phyloP scores from a whole-genome alignment of 2,329 filamentous ascomycete genomes.

The Monilinia polystroma region DNA sequence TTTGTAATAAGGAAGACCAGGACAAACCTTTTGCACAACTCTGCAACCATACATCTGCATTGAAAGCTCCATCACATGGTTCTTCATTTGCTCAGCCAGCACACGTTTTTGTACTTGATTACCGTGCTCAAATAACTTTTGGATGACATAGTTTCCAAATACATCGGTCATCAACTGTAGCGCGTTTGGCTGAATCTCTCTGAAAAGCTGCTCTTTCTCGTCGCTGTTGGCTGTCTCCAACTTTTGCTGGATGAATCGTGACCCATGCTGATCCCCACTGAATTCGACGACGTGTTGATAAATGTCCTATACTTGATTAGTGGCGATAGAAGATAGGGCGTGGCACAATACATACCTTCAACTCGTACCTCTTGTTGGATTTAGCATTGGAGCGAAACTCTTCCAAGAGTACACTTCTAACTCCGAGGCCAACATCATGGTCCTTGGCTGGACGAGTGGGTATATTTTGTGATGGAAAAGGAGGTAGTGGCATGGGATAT shows the following conservation, averaged over 20 bases:
- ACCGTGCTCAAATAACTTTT: constrained; percentile 96
- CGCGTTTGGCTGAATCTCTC: constrained; percentile 80
- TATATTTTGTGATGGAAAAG: constrained; percentile 33
- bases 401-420: constrained; percentile 71
- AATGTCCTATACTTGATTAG: constrained; percentile 62
- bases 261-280: constrained; percentile 92
- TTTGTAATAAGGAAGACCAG: neutral
- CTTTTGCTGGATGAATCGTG: constrained; percentile 91
- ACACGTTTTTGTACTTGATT: constrained; percentile 90
- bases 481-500: constrained; percentile 40
- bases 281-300: constrained; percentile 89
- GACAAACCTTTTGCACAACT: constrained; percentile 83
- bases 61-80: constrained; percentile 76
- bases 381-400: constrained; percentile 78
- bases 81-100: constrained; percentile 82
- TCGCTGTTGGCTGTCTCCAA: constrained; percentile 91
- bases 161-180: constrained; percentile 92
- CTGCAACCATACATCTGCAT: constrained; percentile 90
- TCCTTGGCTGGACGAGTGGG: constrained; percentile 39
- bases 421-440: constrained; percentile 46
- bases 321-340: neutral
- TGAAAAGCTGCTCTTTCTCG: constrained; percentile 88
- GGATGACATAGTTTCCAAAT: constrained; percentile 97
- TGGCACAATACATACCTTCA: constrained; percentile 55
- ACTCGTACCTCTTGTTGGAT: constrained; percentile 69